These are phyloP conservation scores for Ananas comosus DNA, from an alignment of 176 grass and related monocot genomes.

Conservation along the genomic window DNA sequence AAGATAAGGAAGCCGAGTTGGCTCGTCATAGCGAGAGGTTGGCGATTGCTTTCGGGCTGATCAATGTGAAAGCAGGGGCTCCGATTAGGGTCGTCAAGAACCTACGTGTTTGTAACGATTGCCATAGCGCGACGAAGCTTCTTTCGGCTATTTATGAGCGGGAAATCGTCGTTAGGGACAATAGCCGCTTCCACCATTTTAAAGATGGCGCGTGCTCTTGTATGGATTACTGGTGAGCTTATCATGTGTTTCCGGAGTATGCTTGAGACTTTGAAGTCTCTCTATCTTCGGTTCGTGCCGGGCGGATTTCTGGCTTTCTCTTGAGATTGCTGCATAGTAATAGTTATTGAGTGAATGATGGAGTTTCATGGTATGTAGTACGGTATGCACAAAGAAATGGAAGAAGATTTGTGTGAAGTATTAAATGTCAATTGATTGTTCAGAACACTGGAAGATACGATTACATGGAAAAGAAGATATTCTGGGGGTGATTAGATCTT, in stretches of 20 bases:
- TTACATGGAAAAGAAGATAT: too few relatives aligned
- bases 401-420: too few relatives aligned
- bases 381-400: too few relatives aligned
- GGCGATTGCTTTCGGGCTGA: constrained; percentile 7
- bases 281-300: background rate
- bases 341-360: too few relatives aligned
- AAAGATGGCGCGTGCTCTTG: constrained; percentile 2
- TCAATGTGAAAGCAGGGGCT: background rate
- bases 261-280: background rate
- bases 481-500: too few relatives aligned
- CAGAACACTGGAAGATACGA: too few relatives aligned
- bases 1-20: constrained; percentile 7
- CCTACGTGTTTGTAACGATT: constrained; percentile 5
- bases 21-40: constrained; percentile 7
- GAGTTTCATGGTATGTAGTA: too few relatives aligned
- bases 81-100: constrained; percentile 6
- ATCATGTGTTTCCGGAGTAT: background rate
- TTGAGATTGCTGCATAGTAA: too few relatives aligned
- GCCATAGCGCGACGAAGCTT: constrained; percentile 6
- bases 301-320: background rate
- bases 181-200: constrained; percentile 12
- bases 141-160: constrained; percentile 12
- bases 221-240: constrained; percentile 2
- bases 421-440: too few relatives aligned
- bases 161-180: constrained; percentile 7